Base-by-base conservation (phyloP, 441 rosid genomes). In the Aquilaria agallochum region DNA sequence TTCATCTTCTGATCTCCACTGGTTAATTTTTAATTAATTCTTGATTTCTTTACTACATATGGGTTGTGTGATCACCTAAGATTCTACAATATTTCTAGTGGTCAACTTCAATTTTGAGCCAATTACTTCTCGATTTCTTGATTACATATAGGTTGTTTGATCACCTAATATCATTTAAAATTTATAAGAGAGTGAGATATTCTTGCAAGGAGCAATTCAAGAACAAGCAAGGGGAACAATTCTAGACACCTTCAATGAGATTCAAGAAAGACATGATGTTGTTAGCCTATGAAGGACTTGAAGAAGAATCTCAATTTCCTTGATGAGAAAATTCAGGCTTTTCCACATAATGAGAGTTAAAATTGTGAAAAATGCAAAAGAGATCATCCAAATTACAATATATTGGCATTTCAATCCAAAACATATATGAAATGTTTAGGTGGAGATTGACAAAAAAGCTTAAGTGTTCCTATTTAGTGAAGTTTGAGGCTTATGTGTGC, bases 181-280 rank as follows among this genome's bases (percentile, higher is more conserved):
- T 27, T 55, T 72, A 83, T 86, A 80, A 7, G 84, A 80, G 71
- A 80, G 88, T 53, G 89, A 76, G 71, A 79, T 83, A 13, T 83
- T 73, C 68, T 71, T 86, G 5, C 86, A 77, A 61, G 80, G 76
- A 51, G 89, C 89, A 31, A 83, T 74, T 27, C 86, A 77, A 56
- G 81, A 78, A 54, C 89, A 84, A 55, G 89, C 84, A 36, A 72
- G 85, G 5, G 84, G 84, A 4, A 76, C 73, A 14, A 59, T 81
- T 40, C 52, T 81, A 60, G 83, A 81, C 53, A 78, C 84, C 0
- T 85, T 85, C 51, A 81, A 78, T 50, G 92, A 85, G 74, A 87
- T 90, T 13, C 92, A 90, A 59, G 95, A 90, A 71, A 83, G 92
- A 73, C 95, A 90, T 46, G 94, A 83, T 46, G 90, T 90, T 0